Evolutionary conservation across 1,284 basidiomycete genomes (phyloP), one percentile per base, ranked within the genome.

Genomic region (Naganishia sp.): DNA sequence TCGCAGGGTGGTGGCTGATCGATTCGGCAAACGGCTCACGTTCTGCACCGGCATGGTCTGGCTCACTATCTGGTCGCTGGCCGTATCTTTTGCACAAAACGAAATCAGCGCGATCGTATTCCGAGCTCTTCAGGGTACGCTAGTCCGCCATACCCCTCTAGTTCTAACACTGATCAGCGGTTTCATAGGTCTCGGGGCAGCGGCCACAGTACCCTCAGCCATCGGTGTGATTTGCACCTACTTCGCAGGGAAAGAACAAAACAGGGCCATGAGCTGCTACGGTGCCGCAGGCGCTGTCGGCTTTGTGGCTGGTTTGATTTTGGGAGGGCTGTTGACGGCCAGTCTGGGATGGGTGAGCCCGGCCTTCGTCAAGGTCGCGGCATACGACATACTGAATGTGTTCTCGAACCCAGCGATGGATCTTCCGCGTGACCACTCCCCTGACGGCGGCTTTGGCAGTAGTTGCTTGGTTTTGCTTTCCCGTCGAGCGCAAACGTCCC

Each of bases 31-130:
- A 31, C 70, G 72, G 32, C 39, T 57, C 6, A 71, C 76, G 41
- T 79, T 76, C 62, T 64, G 77, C 43, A 42, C 61, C 32, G 78
- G 79, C 25, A 75, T 77, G 65, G 45, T 57, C 6, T 76, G 74
- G 69, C 76, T 77, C 42, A 68, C 71, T 7, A 49, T 72, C 35
- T 74, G 74, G 68, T 74, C 73, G 6, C 68, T 80, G 32, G 70
- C 67, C 5, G 72, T 73, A 15, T 75, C 75, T 1, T 75, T 79
- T 57, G 72, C 75, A 46, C 70, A 72, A 39, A 72, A 70, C 11
- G 72, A 71, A n/a, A 66, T 73, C n/a, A 69, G 69, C 11, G 68
- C 77, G 9, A 73, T 75, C 49, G 72, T 73, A 11, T 73, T 77
- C 49, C 72, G 75, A 32, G 77, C 75, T 1, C 70, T 70, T 4